A percentile compares a stretch with the other conserved stretches of the same genome.
Conservation (phyloP, 768 basidiomycete species). For the Guyanaporus albipodus region DNA sequence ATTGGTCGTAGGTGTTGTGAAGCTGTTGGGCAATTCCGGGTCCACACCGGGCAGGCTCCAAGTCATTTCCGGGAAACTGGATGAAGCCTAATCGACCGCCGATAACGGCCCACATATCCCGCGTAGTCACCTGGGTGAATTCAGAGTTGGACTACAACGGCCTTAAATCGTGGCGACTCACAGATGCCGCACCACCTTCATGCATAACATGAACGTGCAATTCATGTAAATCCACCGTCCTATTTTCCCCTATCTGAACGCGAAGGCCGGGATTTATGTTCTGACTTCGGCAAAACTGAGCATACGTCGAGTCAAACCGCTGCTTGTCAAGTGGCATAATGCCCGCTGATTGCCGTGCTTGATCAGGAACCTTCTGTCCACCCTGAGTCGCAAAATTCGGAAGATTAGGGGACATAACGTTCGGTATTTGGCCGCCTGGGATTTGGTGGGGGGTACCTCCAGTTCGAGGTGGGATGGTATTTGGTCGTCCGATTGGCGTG, state of each 20-base stretch:
- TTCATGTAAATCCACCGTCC: conserved; percentile 54
- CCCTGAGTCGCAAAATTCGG: conserved; percentile 22
- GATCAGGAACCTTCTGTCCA: conserved; percentile 23
- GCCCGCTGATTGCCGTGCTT: conserved; percentile 7
- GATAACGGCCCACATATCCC: conserved; percentile 62
- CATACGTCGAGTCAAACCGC: conserved; percentile 51
- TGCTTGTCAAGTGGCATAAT: conserved; percentile 44
- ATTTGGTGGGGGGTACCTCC: conserved; percentile 38
- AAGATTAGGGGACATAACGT: conserved; percentile 33
- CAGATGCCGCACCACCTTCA: conserved; percentile 50
- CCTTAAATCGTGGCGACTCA: conserved; percentile 27
- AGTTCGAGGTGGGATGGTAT: conserved; percentile 36
- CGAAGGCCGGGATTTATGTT: conserved; percentile 38
- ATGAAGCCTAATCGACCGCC: conserved; percentile 66
- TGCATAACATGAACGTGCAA: conserved; percentile 58
- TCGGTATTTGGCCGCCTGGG: conserved; percentile 26
- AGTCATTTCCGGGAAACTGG: conserved; percentile 56
- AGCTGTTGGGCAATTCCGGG: conserved; percentile 60
- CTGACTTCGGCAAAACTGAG: conserved; percentile 43
- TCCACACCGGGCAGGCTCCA: conserved; percentile 58
- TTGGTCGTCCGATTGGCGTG: conserved; percentile 28
- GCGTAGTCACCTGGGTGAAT: conserved; percentile 44
- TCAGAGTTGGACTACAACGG: conserved; percentile 8
- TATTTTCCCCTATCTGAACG: conserved; percentile 47
- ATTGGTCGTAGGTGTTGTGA: conserved; percentile 56